Conservation (phyloP, 2,329 filamentous ascomycete genomes). For the Endoconidiophora polonica region DNA sequence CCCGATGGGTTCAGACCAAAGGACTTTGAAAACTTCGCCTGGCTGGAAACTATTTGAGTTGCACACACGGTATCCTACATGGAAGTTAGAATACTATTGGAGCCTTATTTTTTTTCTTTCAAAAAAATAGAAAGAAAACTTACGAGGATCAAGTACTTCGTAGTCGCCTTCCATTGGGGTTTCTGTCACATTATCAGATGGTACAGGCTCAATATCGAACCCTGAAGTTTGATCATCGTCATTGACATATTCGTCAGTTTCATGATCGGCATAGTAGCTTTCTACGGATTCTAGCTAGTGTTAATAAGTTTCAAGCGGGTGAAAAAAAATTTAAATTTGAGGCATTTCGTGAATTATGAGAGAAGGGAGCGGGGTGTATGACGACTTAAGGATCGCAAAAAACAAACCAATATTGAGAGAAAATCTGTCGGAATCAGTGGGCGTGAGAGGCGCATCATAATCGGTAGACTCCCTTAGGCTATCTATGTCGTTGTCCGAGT, state of each 20-base stretch:
- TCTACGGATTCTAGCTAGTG: not conserved
- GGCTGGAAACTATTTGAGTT: constrained; percentile 6
- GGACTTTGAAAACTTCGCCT: constrained; percentile 35
- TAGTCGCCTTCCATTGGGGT: not conserved
- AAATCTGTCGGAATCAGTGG: not conserved
- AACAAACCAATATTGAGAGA: not conserved
- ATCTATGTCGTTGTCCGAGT: not conserved
- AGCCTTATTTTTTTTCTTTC: too few relatives aligned
- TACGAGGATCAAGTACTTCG: constrained; percentile 3
- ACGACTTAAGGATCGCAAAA: not conserved
- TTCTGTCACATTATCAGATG: not conserved
- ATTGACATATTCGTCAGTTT: not conserved
- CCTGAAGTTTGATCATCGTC: constrained; percentile 1
- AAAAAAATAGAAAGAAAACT: not conserved
- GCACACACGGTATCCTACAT: constrained; percentile 2
- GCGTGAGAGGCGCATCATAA: too few relatives aligned
- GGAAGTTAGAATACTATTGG: not conserved
- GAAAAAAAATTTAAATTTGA: not conserved
- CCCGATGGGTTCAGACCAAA: constrained; percentile 37
- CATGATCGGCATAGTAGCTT: not conserved
- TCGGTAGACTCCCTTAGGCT: too few relatives aligned
- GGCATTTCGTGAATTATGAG: not conserved
- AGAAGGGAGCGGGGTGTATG: not conserved
- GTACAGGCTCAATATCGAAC: not conserved
- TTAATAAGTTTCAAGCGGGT: not conserved